phyloP scores from a whole-genome alignment of 495 filamentous ascomycete species.

The Penicillium roqueforti region DNA sequence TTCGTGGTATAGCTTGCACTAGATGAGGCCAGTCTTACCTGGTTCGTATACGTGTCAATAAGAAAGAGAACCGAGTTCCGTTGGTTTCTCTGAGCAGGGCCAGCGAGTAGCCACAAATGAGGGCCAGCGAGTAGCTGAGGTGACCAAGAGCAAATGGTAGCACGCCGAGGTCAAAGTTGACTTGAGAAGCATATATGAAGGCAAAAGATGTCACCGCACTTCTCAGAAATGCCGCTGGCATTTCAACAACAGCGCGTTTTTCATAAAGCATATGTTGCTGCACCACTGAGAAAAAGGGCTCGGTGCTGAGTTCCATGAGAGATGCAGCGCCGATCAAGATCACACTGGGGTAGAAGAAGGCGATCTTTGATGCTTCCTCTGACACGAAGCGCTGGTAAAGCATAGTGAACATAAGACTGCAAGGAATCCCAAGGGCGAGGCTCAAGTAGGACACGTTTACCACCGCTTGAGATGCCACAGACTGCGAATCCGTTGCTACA shows the following conservation, averaged over 20 bases:
- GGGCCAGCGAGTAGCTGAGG: conserved; percentile 62
- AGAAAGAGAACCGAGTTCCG: conserved; percentile 55
- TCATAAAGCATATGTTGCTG: conserved; percentile 78
- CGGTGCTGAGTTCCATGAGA: conserved; percentile 72
- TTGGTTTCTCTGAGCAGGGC: conserved; percentile 41
- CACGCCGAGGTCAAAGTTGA: conserved; percentile 56
- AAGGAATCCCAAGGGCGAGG: conserved; percentile 61
- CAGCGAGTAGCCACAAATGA: conserved; percentile 64
- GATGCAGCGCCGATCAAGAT: conserved; percentile 69
- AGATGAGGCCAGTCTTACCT: conserved; percentile 30
- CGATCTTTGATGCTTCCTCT: conserved; percentile 49
- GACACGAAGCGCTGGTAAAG: conserved; percentile 60
- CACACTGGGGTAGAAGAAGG: conserved; percentile 61
- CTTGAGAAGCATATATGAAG: conserved; percentile 54
- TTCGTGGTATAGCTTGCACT: neutral
- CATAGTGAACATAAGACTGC: conserved; percentile 55
- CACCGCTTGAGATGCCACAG: conserved; percentile 57
- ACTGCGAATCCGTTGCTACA: conserved; percentile 12
- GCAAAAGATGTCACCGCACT: conserved; percentile 66
- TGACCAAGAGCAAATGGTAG: conserved; percentile 90
- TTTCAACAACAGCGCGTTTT: conserved; percentile 75
- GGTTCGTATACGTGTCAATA: conserved; percentile 38
- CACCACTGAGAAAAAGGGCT: conserved; percentile 79
- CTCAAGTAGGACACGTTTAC: conserved; percentile 86
- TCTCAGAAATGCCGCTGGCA: conserved; percentile 67